Evolutionary conservation across 192 early-diverging fungal species (phyloP).

Genomic region (Phycomyces nitens): DNA sequence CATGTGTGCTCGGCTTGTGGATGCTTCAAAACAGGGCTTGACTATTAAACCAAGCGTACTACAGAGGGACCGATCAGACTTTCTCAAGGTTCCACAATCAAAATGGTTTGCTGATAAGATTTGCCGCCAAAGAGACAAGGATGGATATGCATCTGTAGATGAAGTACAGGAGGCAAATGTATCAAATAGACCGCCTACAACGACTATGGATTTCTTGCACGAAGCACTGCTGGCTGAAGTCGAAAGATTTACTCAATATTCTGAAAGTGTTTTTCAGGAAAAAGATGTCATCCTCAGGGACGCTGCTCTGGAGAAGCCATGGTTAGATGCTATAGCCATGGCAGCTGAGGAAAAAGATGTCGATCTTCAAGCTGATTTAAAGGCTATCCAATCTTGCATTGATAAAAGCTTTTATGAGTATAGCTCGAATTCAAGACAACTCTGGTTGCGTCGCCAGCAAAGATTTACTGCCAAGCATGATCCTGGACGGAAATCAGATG

Average conservation of each 20-base stretch:
- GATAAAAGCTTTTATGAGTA: neutral
- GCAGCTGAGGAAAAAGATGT: neutral
- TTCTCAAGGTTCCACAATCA: conserved; percentile 9
- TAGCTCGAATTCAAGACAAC: neutral
- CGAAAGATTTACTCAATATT: conserved; percentile 4
- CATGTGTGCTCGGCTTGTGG: conserved; percentile 29
- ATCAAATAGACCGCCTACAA: conserved; percentile 1
- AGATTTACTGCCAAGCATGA: neutral
- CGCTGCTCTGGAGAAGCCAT: neutral
- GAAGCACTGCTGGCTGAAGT: conserved; percentile 5
- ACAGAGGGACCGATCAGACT: neutral
- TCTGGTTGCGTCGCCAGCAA: neutral
- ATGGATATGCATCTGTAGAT: neutral
- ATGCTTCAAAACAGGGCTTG: conserved; percentile 36
- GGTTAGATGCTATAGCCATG: neutral
- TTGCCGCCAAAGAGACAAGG: neutral
- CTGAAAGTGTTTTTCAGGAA: conserved; percentile 9
- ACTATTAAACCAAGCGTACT: conserved; percentile 2
- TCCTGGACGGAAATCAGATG: neutral
- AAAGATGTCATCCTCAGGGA: conserved; percentile 2
- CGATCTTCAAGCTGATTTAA: conserved; percentile 1
- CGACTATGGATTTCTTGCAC: conserved; percentile 22
- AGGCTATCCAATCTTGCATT: neutral
- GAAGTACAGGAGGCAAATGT: neutral
- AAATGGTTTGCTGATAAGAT: conserved; percentile 28